A percentile compares a stretch with the other conserved stretches of the same genome.
Conservation (phyloP, 1,284 basidiomycete species). For the Cryptococcus depauperatus region DNA sequence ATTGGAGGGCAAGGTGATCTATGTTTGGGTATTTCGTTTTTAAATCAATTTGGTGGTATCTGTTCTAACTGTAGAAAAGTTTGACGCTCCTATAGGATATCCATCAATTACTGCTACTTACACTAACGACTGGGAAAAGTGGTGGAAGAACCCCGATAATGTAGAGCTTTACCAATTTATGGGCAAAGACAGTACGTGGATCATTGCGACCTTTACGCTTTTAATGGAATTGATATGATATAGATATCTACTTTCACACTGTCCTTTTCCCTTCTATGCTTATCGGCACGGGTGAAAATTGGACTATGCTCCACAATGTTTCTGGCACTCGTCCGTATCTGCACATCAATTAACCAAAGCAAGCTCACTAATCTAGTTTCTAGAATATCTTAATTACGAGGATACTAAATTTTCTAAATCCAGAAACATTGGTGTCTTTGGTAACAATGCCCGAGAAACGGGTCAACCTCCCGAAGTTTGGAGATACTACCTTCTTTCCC, state of each 20-base stretch:
- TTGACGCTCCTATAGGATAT: constrained; percentile 96
- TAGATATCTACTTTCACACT: constrained; percentile 92
- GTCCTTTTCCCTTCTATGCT: constrained; percentile 90
- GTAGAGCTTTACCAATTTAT: constrained; percentile 97
- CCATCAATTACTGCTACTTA: constrained; percentile 95
- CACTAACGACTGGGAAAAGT: constrained; percentile 87
- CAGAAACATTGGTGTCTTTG: constrained; percentile 93
- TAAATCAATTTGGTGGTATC: no score
- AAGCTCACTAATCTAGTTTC: not conserved
- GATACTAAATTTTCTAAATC: constrained; percentile 99
- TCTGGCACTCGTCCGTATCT: constrained; percentile 84
- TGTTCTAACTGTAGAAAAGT: constrained; percentile 59
- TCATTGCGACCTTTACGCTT: not conserved
- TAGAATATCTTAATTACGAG: constrained; percentile 97
- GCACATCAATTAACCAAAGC: not conserved
- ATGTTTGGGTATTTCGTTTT: constrained; percentile 53
- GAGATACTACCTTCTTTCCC: constrained; percentile 92
- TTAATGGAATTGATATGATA: constrained; percentile 1
- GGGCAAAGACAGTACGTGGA: constrained; percentile 71
- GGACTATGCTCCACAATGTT: constrained; percentile 92
- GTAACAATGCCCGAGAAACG: constrained; percentile 86
- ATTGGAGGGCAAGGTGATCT: constrained; percentile 93
- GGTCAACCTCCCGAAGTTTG: constrained; percentile 89
- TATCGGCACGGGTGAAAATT: constrained; percentile 78
- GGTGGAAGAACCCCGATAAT: constrained; percentile 93